Evolutionary conservation across 2,329 filamentous ascomycete genomes (phyloP), one percentile per base, ranked within the genome.

Genomic region (Leptographium radiaticola): DNA sequence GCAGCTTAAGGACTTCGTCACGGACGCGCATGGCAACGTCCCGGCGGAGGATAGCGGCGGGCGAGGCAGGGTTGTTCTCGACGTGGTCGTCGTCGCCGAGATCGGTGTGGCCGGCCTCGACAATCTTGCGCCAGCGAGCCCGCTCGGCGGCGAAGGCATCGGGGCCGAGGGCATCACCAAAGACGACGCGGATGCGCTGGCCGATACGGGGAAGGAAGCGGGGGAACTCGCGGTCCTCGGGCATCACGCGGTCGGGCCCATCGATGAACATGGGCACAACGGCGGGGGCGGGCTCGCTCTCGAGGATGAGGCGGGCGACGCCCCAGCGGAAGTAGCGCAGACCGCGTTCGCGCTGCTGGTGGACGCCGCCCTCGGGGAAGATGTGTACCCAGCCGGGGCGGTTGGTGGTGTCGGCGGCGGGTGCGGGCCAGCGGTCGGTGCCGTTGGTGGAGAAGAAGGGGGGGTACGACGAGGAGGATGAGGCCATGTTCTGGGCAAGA

Each of bases 281-380:
- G 60, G 94, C 87, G 0, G 93, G 93, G 58, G 87, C 83, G 4
- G 59, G 88, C 49, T 91, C 86, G 48, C 85, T 81, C 68, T 98
- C 93, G 48, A 98, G 80, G 55, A 98, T 93, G 55, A 97, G 76
- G 2, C 93, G 81, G 8, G 91, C 89, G 2, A 97, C 76, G 1
- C 93, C 93, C 93, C 93, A 98, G 72, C 95, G 96, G 79, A 97
- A 97, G 71, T 98, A 98, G 34, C 93, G 86, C 75, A 97, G 84
- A 9, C 84, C 81, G 62, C 83, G 81, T 44, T 82, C 73, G 1
- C 85, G 79, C 60, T 89, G 83, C 70, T 98, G 93, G 68, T 97
- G 90, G 47, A 95, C 89, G 67, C 87, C 89, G 49, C 89, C 93
- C 70, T 98, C 93, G 13, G 93, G 93, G 67, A 97, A 97, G 53